phyloP scores from a whole-genome alignment of 2,329 filamentous ascomycete genomes.

The Aspergillus pseudoviridinutans region DNA sequence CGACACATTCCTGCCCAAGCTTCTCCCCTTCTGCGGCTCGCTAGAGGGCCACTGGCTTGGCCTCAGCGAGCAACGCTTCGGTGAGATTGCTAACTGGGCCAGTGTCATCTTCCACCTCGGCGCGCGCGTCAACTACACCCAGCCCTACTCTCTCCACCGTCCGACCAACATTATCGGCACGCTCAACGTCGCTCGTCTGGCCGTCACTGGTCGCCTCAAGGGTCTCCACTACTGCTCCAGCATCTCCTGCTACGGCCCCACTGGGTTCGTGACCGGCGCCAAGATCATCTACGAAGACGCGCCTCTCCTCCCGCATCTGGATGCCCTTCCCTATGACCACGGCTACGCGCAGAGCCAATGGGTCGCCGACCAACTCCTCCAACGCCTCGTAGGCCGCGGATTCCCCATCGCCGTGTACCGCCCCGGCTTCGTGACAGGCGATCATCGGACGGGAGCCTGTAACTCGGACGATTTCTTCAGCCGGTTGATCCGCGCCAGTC shows the following conservation, averaged over 20 bases:
- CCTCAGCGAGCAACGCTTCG: conserved; percentile 7
- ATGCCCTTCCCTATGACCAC: conserved; percentile 52
- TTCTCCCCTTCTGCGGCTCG: conserved; percentile 50
- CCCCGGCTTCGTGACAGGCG: conserved; percentile 75
- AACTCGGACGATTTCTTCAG: conserved; percentile 83
- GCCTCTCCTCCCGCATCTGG: conserved; percentile 14
- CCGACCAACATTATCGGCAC: conserved; percentile 70
- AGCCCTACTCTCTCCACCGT: conserved; percentile 65
- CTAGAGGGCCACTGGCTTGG: conserved; percentile 62
- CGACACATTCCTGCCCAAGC: conserved; percentile 3
- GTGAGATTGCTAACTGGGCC: conserved; percentile 52
- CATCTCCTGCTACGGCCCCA: conserved; percentile 22
- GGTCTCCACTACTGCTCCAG: conserved; percentile 22
- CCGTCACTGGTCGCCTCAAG: conserved; percentile 40
- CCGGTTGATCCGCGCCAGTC: conserved; percentile 72
- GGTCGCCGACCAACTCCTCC: conserved; percentile 63
- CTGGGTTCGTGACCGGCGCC: conserved; percentile 18
- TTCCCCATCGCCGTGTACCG: conserved; percentile 69
- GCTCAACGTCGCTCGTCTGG: conserved; percentile 66
- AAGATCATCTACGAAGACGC: conserved; percentile 17
- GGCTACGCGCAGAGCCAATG: conserved; percentile 87
- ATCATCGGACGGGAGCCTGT: conserved; percentile 56
- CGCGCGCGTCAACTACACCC: conserved; percentile 69
- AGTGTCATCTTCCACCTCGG: conserved; percentile 76
- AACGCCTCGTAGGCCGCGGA: conserved; percentile 68